Conservation (phyloP, 1,284 basidiomycete genomes). For the Clitocybe nebularis region DNA sequence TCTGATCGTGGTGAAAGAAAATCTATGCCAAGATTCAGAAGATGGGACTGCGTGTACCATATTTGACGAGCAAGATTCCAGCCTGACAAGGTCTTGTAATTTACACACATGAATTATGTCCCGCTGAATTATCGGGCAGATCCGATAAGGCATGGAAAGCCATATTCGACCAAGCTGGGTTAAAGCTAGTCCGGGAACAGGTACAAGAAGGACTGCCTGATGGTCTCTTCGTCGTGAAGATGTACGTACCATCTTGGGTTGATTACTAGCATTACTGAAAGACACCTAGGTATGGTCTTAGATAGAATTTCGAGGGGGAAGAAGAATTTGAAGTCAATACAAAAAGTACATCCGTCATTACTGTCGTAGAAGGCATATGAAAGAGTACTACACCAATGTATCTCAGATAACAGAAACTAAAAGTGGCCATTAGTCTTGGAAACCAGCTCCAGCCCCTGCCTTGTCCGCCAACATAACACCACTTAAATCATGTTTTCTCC, state of each 20-base stretch:
- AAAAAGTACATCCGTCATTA: background rate
- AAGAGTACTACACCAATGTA: background rate
- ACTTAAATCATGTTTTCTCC: slow-evolving; percentile 46
- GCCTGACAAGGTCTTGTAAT: slow-evolving; percentile 66
- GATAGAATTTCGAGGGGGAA: slow-evolving; percentile 25
- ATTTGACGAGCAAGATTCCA: slow-evolving; percentile 87
- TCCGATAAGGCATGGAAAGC: slow-evolving; percentile 81
- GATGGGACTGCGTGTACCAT: slow-evolving; percentile 54
- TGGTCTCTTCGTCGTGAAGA: slow-evolving; percentile 81
- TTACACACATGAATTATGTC: background rate
- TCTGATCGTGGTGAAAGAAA: slow-evolving; percentile 88
- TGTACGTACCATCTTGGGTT: slow-evolving; percentile 46
- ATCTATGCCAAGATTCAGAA: slow-evolving; percentile 64
- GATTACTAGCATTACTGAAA: slow-evolving; percentile 2
- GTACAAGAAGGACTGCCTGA: slow-evolving; percentile 77
- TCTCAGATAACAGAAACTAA: background rate
- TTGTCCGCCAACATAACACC: slow-evolving; percentile 37
- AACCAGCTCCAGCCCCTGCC: slow-evolving; percentile 13
- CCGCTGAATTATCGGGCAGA: slow-evolving; percentile 35
- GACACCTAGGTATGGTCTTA: slow-evolving; percentile 54
- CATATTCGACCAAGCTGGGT: slow-evolving; percentile 66
- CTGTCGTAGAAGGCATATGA: background rate
- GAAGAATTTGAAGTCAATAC: background rate
- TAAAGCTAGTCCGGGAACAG: slow-evolving; percentile 66
- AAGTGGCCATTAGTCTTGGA: slow-evolving; percentile 7